A percentile compares a stretch with the other conserved stretches of the same genome.
phyloP scores from a whole-genome alignment of 352 stramenopile genomes.

The Phytopythium aichiense region DNA sequence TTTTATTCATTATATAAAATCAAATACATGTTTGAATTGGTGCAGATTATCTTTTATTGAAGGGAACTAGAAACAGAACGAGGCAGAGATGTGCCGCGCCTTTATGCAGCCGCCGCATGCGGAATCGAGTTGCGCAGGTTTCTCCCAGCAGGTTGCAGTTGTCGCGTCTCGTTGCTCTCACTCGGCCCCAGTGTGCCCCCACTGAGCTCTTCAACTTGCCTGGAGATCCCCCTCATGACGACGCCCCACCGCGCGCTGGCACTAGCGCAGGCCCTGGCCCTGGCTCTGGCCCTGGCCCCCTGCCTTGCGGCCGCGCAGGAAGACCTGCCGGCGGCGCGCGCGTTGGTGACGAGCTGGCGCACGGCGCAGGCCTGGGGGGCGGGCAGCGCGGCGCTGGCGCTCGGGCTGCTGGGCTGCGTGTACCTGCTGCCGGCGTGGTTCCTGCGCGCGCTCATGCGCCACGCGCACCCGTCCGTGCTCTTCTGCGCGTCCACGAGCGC shows the following conservation, averaged over 20 bases:
- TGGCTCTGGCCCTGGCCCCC: background rate
- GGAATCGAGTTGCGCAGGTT: background rate
- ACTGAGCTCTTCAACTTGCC: background rate
- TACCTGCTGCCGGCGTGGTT: conserved; percentile 74
- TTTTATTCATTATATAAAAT: no score
- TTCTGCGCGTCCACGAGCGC: conserved; percentile 58
- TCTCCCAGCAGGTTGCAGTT: background rate
- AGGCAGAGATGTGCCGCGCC: background rate
- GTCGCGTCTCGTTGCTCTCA: background rate
- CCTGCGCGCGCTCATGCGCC: conserved; percentile 56
- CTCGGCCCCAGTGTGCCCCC: background rate
- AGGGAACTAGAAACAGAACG: background rate
- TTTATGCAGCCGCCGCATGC: background rate
- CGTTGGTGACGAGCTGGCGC: background rate
- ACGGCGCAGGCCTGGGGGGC: conserved; percentile 6
- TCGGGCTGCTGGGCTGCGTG: conserved; percentile 38
- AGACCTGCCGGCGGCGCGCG: background rate
- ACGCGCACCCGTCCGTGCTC: conserved; percentile 69
- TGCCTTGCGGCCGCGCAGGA: background rate
- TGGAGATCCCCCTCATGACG: no score
- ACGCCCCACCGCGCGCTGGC: background rate
- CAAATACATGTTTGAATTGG: background rate
- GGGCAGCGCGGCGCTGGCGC: conserved; percentile 17
- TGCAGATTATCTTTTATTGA: background rate
- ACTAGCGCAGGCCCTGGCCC: background rate